A percentile compares a stretch with the other conserved stretches of the same genome.
phyloP scores from a whole-genome alignment of 495 filamentous ascomycete species.

The Chaetomidium leptoderma region DNA sequence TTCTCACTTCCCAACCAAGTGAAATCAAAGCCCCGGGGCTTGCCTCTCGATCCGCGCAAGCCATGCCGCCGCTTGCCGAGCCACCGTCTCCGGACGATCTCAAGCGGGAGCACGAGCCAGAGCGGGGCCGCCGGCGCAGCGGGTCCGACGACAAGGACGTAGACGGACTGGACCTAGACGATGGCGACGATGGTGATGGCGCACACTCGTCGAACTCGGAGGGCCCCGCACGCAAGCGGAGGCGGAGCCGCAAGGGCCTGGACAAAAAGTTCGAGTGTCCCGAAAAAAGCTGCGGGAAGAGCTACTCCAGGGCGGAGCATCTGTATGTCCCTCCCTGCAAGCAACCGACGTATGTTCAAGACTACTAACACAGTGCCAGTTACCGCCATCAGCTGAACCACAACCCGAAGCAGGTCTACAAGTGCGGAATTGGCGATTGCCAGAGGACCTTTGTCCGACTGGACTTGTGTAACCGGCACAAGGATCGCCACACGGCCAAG shows the following conservation, averaged over 20 bases:
- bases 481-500: constrained; percentile 91
- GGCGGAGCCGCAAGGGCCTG: constrained; percentile 77
- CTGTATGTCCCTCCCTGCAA: constrained; percentile 49
- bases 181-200: constrained; percentile 34
- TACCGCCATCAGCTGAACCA: constrained; percentile 94
- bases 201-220: constrained; percentile 53
- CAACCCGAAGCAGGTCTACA: constrained; percentile 93
- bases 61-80: constrained; percentile 43
- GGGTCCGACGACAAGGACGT: constrained; percentile 44
- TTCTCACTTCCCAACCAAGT: constrained; percentile 41
- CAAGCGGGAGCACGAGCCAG: constrained; percentile 44
- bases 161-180: constrained; percentile 39
- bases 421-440: constrained; percentile 91
- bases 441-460: constrained; percentile 88
- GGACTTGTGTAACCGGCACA: constrained; percentile 88
- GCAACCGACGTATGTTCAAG: neutral
- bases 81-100: constrained; percentile 39
- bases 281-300: constrained; percentile 86
- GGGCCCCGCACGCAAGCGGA: constrained; percentile 62
- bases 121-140: constrained; percentile 46
- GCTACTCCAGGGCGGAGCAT: constrained; percentile 94
- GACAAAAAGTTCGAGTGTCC: constrained; percentile 96
- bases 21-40: constrained; percentile 38
- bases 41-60: constrained; percentile 32
- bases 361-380: constrained; percentile 34